Conservation (phyloP, 1,284 basidiomycete species). For the Heimioporus punctisporus region DNA sequence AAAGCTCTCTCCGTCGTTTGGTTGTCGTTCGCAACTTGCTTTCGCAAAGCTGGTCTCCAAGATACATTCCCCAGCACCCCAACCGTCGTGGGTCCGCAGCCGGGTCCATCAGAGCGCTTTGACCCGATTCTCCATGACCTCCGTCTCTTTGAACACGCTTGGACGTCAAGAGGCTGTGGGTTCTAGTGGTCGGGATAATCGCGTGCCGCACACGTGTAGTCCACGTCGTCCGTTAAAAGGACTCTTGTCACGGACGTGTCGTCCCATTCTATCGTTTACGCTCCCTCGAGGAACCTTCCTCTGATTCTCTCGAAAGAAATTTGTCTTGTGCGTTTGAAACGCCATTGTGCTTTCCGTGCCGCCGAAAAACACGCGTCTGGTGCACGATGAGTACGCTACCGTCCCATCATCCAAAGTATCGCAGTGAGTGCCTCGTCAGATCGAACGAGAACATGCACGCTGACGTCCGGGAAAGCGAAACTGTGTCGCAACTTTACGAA, state of each 20-base stretch:
- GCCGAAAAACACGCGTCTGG: conserved; percentile 4
- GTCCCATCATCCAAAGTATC: conserved; percentile 29
- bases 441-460: neutral
- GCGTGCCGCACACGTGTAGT: conserved; percentile 35
- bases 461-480: conserved; percentile 25
- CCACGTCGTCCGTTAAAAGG: conserved; percentile 34
- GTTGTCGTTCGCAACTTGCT: neutral
- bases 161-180: conserved; percentile 7
- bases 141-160: conserved; percentile 8
- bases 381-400: conserved; percentile 7
- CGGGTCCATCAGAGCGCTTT: conserved; percentile 15
- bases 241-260: conserved; percentile 13
- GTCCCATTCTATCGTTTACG: conserved; percentile 4
- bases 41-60: conserved; percentile 6
- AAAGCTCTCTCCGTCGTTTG: no score
- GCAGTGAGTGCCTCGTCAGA: conserved; percentile 27
- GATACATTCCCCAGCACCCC: neutral
- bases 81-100: neutral
- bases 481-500: conserved; percentile 29
- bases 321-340: neutral
- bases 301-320: neutral
- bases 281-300: neutral
- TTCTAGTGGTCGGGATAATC: conserved; percentile 26
- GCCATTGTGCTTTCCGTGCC: neutral
- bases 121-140: neutral